A percentile compares a stretch with the other conserved stretches of the same genome.
Conservation (phyloP, 768 basidiomycete species). For the Suillus subluteus region DNA sequence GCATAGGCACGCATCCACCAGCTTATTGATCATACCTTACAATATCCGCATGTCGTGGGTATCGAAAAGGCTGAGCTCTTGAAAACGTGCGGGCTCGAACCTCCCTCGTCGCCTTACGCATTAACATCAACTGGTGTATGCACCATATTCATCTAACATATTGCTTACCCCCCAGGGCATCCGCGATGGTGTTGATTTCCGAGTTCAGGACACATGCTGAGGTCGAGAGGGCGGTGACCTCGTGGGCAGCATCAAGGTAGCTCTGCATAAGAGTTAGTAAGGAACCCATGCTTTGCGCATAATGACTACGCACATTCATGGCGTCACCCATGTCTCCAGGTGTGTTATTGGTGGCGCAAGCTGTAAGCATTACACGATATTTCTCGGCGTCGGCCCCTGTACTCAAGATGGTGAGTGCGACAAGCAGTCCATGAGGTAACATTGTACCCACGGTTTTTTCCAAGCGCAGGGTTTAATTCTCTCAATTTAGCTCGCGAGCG, state of each 20-base stretch:
- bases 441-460: constrained; percentile 58
- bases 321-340: constrained; percentile 55
- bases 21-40: constrained; percentile 55
- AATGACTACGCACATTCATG: constrained; percentile 22
- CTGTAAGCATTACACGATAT: constrained; percentile 46
- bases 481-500: constrained; percentile 62
- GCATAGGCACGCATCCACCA: constrained; percentile 10
- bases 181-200: constrained; percentile 65
- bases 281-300: constrained; percentile 8
- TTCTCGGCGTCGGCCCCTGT: constrained; percentile 61
- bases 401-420: constrained; percentile 13
- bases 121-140: constrained; percentile 10
- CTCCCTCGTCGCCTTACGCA: constrained; percentile 72
- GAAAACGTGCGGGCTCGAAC: constrained; percentile 72
- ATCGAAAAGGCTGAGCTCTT: constrained; percentile 88
- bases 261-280: constrained; percentile 43
- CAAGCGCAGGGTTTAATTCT: constrained; percentile 61
- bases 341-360: constrained; percentile 49
- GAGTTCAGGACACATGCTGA: constrained; percentile 61
- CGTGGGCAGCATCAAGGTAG: constrained; percentile 65
- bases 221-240: constrained; percentile 53
- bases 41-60: constrained; percentile 80
- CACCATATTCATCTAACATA: constrained; percentile 17
- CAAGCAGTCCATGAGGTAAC: constrained; percentile 13
- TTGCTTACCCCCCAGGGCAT: constrained; percentile 64